Base-by-base conservation (phyloP, 2,329 filamentous ascomycete species). In the Pezicula radicicola region DNA sequence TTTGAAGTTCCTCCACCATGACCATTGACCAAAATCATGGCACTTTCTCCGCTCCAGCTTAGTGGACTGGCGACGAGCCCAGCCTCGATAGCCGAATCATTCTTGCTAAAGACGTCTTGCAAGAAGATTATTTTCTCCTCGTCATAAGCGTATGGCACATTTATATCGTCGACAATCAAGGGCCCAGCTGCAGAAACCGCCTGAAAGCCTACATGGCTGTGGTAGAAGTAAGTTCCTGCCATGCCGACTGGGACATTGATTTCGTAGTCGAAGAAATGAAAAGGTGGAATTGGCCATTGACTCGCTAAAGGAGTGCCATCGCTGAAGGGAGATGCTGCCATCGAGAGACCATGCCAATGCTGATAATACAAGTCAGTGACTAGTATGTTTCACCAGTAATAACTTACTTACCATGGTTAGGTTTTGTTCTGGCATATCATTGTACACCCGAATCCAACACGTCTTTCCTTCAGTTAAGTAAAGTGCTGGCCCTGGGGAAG, bases 141-240 rank as follows among this genome's bases (percentile, higher is more conserved):
- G 50, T 88, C 81, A 56, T 85, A 88, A 0, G 74, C 39, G 55
- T 84, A 87, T 0, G 83, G 83, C 7, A 46, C n/a, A 28, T 54
- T 46, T 18, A 42, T 8, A 10, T 60, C 59, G 44, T 77, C 72
- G 9, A 83, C 68, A 43, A 81, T 77, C 25, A 83, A 60, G 0
- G 76, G 67, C 0, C 79, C 79, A 10, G 69, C 58, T 3, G 72
- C 73, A 36, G 77, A 73, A 3, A 75, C 64, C 0, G 75, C 73
- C 57, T 81, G 77, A 49, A 81, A 77, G 1, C 73, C 77, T 19
- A 81, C 71, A 51, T 81, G 79, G 0, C 75, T 77, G 59, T 82
- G 78, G 58, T 81, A 81, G 63, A 80, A 81, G 52, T 80, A 81
- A 0, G 76, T 78, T 10, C 79, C 79, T 2, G 75, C 73, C 57